phyloP scores from a whole-genome alignment of 306 rosid genomes.

The Sphenostylis stenocarpa region DNA sequence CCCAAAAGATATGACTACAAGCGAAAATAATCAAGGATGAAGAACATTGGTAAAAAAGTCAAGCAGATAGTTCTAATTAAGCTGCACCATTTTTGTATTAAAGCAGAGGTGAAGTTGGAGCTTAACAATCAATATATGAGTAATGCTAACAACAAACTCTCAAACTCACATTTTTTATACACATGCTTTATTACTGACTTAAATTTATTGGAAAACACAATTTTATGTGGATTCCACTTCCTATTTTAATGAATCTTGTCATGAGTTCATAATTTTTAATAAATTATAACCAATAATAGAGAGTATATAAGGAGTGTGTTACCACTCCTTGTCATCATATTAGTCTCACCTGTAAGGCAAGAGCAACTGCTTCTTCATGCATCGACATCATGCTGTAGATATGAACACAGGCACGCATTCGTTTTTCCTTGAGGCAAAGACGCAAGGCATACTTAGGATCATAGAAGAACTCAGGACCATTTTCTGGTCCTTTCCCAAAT shows the following conservation, averaged over 20 bases:
- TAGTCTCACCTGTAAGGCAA: constrained; percentile 80
- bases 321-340: constrained; percentile 1
- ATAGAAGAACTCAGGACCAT: constrained; percentile 92
- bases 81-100: not conserved
- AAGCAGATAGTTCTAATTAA: constrained; percentile 12
- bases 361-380: constrained; percentile 99
- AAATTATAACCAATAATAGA: not conserved
- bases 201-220: no score
- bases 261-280: not conserved
- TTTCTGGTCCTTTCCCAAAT: constrained; percentile 89
- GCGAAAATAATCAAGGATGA: not conserved
- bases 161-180: no score
- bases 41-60: constrained; percentile 10
- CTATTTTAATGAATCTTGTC: not conserved
- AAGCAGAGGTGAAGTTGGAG: not conserved
- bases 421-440: constrained; percentile 95
- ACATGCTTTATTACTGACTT: not conserved
- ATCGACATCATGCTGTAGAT: constrained; percentile 99
- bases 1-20: constrained; percentile 1
- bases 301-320: not conserved
- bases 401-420: constrained; percentile 99
- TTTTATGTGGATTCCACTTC: not conserved
- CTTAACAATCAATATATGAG: constrained; percentile 8
- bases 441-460: constrained; percentile 98
- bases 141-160: no score